Percentiles rank a stretch among this genome's conserved stretches.
Conservation (phyloP, 345 rosid species). For the Acer yangbiense region DNA sequence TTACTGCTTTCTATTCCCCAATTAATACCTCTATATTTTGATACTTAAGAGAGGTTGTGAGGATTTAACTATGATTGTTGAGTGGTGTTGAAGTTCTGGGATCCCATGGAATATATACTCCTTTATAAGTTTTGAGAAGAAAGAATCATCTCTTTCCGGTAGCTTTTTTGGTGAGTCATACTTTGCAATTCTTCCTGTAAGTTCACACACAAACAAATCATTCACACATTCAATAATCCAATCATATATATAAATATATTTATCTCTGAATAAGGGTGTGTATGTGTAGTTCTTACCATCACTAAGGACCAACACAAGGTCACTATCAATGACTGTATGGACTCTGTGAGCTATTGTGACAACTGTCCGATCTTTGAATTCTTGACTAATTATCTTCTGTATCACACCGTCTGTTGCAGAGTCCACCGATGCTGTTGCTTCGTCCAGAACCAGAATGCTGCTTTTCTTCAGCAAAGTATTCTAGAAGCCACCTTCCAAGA, state of each 20-base stretch:
- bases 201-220: background rate
- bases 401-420: conserved; percentile 85
- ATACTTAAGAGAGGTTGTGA: too few relatives aligned
- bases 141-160: conserved; percentile 75
- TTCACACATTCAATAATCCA: background rate
- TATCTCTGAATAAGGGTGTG: background rate
- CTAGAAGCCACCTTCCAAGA: conserved; percentile 90
- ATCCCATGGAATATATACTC: conserved; percentile 69
- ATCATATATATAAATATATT: background rate
- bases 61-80: background rate
- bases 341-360: conserved; percentile 96
- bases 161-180: conserved; percentile 72
- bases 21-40: too few relatives aligned
- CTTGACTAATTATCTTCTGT: conserved; percentile 75
- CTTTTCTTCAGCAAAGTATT: conserved; percentile 82
- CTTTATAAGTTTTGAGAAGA: conserved; percentile 81
- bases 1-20: too few relatives aligned
- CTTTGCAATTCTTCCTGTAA: conserved; percentile 85
- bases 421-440: conserved; percentile 95
- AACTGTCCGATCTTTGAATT: conserved; percentile 77
- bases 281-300: conserved; percentile 58
- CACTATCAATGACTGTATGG: conserved; percentile 86
- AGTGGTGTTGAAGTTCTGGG: conserved; percentile 44
- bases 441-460: conserved; percentile 83
- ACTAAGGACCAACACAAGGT: conserved; percentile 84